Base-by-base conservation (phyloP, 1,139 yeast species). In the Saccharomyces pastorianus region DNA sequence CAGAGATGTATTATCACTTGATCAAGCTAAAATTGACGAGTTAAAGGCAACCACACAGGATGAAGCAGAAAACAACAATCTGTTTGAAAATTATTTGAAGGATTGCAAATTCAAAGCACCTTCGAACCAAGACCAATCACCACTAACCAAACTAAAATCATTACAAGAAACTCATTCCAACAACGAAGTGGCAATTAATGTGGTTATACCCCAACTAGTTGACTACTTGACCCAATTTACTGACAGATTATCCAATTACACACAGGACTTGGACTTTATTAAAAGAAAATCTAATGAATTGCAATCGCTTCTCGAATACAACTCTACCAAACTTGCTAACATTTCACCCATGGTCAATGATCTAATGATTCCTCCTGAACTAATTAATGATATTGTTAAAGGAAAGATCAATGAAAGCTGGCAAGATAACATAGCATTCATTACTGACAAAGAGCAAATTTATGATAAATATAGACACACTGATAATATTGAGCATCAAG, bases 281-380 rank as follows among this genome's bases (percentile, higher is more conserved):
- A 84, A 81, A 61, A 72, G 78, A 2, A 79, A 85, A 57, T 81
- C 95, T 3, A 69, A 78, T 2, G 72, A 79, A 7, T 73, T 91
- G 41, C 83, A 85, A 55, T 70, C 75, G 47, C 79, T 86, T 55
- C 78, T 88, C 4, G 73, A 76, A 11, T 68, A 73, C 47, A 85
- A 89, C 58, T 78, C 81, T 1, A 55, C 61, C 17, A 67, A 72
- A 38, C 73, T 84, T 3, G 84, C 85, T 38, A 77, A 75, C 27
- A 77, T 78, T 53, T 76, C 90, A 56, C 95, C 96, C 0, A 73
- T 88, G 13, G 83, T 90, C 0, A 77, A 85, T 44, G 93, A 88
- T 59, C 72, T 87, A 26, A 75, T 87, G 59, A 79, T 90, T 4
- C 88, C 96, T 0, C 95, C 96, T 0, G 80, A 79, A 3, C 72